phyloP scores from a whole-genome alignment of 1,284 basidiomycete genomes.

The Mycena sp. region DNA sequence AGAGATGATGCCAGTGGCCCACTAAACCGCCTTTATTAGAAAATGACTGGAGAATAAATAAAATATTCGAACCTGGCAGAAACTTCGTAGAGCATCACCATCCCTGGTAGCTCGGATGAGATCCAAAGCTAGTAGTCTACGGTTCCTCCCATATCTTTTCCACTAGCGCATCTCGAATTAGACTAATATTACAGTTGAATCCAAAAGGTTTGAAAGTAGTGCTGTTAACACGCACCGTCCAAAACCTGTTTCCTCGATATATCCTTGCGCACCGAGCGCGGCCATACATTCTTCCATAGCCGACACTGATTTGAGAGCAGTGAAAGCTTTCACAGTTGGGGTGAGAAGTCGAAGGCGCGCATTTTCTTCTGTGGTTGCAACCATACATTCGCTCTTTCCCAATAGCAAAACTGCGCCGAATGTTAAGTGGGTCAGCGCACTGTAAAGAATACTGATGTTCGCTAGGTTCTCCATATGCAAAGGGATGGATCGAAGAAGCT shows the following conservation, averaged over 20 bases:
- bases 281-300: constrained; percentile 81
- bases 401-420: constrained; percentile 68
- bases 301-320: constrained; percentile 67
- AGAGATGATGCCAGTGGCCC: constrained; percentile 56
- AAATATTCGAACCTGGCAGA: constrained; percentile 1
- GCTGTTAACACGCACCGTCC: constrained; percentile 54
- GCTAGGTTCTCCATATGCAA: constrained; percentile 74
- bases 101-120: constrained; percentile 62
- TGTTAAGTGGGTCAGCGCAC: constrained; percentile 67
- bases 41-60: background rate
- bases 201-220: background rate
- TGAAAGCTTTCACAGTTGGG: constrained; percentile 76
- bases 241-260: constrained; percentile 82
- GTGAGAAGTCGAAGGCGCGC: constrained; percentile 72
- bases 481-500: constrained; percentile 61
- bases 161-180: constrained; percentile 72
- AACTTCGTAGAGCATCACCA: constrained; percentile 22
- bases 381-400: constrained; percentile 67
- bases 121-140: constrained; percentile 72
- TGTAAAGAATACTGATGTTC: constrained; percentile 65
- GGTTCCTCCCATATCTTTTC: constrained; percentile 89
- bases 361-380: constrained; percentile 57
- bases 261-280: constrained; percentile 79
- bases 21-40: constrained; percentile 48
- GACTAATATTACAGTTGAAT: constrained; percentile 34